A percentile compares a stretch with the other conserved stretches of the same genome.
Evolutionary conservation across 2,329 filamentous ascomycete genomes (phyloP).

Genomic region (Fusarium subtropicale): DNA sequence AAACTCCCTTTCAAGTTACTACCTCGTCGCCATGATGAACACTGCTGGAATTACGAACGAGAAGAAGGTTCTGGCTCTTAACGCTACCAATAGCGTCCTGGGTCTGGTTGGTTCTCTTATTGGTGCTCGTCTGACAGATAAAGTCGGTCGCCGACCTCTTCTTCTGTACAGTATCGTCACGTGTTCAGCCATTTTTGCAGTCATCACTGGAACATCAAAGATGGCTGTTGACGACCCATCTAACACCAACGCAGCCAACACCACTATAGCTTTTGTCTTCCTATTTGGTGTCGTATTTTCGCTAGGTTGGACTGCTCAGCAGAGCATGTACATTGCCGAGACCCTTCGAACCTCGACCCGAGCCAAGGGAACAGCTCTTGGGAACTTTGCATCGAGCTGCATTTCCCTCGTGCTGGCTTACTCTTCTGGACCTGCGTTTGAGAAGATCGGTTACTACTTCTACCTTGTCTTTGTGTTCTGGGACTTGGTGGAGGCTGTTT

Average conservation of each 20-base stretch:
- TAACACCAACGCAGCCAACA: slow-evolving; percentile 46
- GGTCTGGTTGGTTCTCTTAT: slow-evolving; percentile 54
- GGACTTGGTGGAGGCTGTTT: slow-evolving; percentile 55
- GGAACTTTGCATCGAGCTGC: slow-evolving; percentile 55
- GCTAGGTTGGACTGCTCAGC: slow-evolving; percentile 63
- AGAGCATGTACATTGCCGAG: slow-evolving; percentile 53
- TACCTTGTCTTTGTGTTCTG: slow-evolving; percentile 59
- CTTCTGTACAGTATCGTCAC: slow-evolving; percentile 59
- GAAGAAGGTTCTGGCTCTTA: slow-evolving; percentile 64
- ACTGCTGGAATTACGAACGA: slow-evolving; percentile 38
- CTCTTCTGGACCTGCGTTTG: slow-evolving; percentile 56
- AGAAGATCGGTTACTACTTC: slow-evolving; percentile 58
- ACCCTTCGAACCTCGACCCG: slow-evolving; percentile 50
- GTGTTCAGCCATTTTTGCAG: slow-evolving; percentile 58
- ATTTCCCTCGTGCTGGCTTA: slow-evolving; percentile 59
- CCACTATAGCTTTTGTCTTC: slow-evolving; percentile 53
- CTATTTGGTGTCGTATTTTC: slow-evolving; percentile 65
- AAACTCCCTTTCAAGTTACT: slow-evolving; percentile 62
- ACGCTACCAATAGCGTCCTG: slow-evolving; percentile 58
- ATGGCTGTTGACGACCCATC: slow-evolving; percentile 37
- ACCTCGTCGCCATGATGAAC: slow-evolving; percentile 62
- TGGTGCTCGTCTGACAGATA: slow-evolving; percentile 57
- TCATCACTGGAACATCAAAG: slow-evolving; percentile 48
- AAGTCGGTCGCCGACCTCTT: slow-evolving; percentile 64
- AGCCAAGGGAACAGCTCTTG: slow-evolving; percentile 54